A percentile compares a stretch with the other conserved stretches of the same genome.
These are phyloP conservation scores for Candida boidinii DNA, from an alignment of 805 yeast species.

Conservation along the genomic window DNA sequence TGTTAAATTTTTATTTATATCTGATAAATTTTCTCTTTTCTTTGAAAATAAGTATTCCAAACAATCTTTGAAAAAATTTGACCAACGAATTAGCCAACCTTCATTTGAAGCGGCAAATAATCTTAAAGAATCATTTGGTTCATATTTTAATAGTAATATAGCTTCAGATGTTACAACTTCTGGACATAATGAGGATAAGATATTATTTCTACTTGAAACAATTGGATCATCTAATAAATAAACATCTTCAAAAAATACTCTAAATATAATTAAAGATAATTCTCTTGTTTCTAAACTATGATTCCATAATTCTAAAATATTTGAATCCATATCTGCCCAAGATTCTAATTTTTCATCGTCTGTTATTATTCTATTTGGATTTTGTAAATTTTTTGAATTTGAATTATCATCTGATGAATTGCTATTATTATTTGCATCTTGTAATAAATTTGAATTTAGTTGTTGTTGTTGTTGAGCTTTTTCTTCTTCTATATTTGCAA, in stretches of 20 bases:
- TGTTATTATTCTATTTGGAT: slow-evolving; percentile 13
- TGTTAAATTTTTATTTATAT: slow-evolving; percentile 1
- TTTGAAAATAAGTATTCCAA: slow-evolving; percentile 19
- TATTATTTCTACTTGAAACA: slow-evolving; percentile 70
- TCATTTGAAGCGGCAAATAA: slow-evolving; percentile 59
- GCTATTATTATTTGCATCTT: slow-evolving; percentile 2
- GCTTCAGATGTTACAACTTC: slow-evolving; percentile 70
- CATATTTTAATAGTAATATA: slow-evolving; percentile 55
- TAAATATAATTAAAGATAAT: slow-evolving; percentile 63
- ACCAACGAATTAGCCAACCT: slow-evolving; percentile 88
- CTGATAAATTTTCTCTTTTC: slow-evolving; percentile 1
- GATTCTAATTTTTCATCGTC: slow-evolving; percentile 52
- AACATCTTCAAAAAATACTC: slow-evolving; percentile 89
- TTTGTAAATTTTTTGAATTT: slow-evolving; percentile 22
- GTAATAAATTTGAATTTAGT: slow-evolving; percentile 1
- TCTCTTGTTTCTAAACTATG: slow-evolving; percentile 58
- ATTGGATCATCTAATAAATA: slow-evolving; percentile 87
- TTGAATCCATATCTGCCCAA: slow-evolving; percentile 84
- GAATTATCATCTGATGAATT: slow-evolving; percentile 19
- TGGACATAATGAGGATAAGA: slow-evolving; percentile 74
- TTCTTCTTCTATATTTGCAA: slow-evolving; percentile 23
- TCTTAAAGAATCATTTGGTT: slow-evolving; percentile 53
- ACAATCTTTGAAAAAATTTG: slow-evolving; percentile 40
- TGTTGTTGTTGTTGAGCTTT: slow-evolving; percentile 2
- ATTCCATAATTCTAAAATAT: slow-evolving; percentile 69